Base-by-base conservation (phyloP, 2,329 filamentous ascomycete species). In the Beauveria caledonica region DNA sequence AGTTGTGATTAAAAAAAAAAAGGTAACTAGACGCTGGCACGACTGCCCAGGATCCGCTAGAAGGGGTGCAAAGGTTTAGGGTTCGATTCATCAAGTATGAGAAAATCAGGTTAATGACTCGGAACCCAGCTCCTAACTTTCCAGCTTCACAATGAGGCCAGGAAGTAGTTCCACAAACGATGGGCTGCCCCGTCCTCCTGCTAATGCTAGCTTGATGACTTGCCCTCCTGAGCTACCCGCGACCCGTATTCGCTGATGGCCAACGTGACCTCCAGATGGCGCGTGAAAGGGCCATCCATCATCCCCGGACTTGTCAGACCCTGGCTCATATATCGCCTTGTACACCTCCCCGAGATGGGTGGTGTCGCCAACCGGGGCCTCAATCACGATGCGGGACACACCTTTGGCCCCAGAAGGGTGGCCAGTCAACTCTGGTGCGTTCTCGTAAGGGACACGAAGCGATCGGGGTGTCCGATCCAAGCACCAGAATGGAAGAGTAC, bases 401-500 rank as follows among this genome's bases (percentile, higher is more conserved):
- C 85, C 85, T 15, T 76, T 65, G 0, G 76, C 81, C 0, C 78
- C 78, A 7, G 74, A 81, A 0, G 80, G 73, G 71, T 88, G 86
- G 13, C 66, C 70, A 3, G 70, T 70, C 17, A 68, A 64, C 15
- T 63, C 61, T 23, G 6, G 63, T 23, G 65, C 64, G 19, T 61
- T 59, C 19, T 68, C 65, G 1, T 72, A 72, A 0, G 85, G 83
- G 3, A 87, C 85, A 0, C 86, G 72, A 2, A 83, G 68, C n/a
- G 72, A 64, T 7, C 86, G 70, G 2, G 78, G 72, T 2, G 86
- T 88, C 13, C 82, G 71, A 68, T 89, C 86, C 51, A 88, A 77
- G 66, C 84, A 86, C 77, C 81, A 89, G 65, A 89, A 89, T 0
- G 86, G 86, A 11, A 85, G 67, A 15, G 73, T 72, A 0, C 85